Evolutionary conservation across 164 flowering plant species (phyloP).

Genomic region (Dillenia suffruticosa): DNA sequence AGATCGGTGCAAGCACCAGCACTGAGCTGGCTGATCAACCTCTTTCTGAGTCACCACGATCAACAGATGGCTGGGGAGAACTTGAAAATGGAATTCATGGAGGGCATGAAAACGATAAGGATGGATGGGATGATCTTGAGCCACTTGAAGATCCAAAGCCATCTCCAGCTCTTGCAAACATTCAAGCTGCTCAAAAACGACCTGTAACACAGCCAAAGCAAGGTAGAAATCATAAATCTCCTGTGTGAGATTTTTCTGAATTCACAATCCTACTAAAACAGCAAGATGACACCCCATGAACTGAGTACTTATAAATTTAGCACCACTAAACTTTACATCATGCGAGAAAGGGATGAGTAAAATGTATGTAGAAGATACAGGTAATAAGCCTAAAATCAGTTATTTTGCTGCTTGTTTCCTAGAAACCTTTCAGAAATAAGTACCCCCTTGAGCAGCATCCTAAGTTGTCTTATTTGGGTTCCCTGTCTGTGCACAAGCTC

Average conservation of each 20-base stretch:
- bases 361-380: too few relatives aligned
- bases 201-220: constrained; percentile 78
- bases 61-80: constrained; percentile 99
- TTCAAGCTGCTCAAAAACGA: constrained; percentile 90
- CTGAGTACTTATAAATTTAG: too few relatives aligned
- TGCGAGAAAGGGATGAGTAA: too few relatives aligned
- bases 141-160: constrained; percentile 84
- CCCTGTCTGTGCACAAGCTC: too few relatives aligned
- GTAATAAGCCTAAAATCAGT: too few relatives aligned
- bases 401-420: too few relatives aligned
- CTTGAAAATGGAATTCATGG: constrained; percentile 75
- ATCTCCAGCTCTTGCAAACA: constrained; percentile 71
- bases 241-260: neutral
- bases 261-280: neutral
- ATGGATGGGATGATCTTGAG: constrained; percentile 95
- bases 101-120: constrained; percentile 64
- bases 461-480: too few relatives aligned
- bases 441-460: too few relatives aligned
- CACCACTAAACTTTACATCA: too few relatives aligned
- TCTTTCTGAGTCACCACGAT: constrained; percentile 69
- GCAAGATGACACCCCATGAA: too few relatives aligned
- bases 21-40: constrained; percentile 50
- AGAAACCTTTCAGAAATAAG: too few relatives aligned
- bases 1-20: constrained; percentile 31
- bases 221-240: constrained; percentile 35